Evolutionary conservation across 1,284 basidiomycete genomes (phyloP), one percentile per base, ranked within the genome.

Genomic region (Meira nashicola): DNA sequence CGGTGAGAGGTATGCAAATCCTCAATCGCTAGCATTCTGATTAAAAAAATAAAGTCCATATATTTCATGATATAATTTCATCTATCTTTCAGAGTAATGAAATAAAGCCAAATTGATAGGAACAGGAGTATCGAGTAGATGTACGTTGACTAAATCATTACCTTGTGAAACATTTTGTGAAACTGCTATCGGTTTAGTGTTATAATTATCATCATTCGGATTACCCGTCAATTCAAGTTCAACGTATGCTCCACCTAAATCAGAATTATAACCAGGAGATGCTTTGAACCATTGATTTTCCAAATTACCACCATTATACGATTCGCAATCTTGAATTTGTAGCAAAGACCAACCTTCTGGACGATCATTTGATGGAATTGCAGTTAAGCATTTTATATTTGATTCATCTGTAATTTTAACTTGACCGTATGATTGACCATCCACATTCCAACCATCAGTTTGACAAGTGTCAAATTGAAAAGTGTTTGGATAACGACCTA

Each of bases 1-100:
- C 10, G 66, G 68, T 9, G 52, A 58, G 0, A 50, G 68, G 39
- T 71, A 71, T 49, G 28, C 28, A 4, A 33, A 33, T 33, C 28
- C 28, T 33, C 28, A 33, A 33, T 33, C 28, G 28, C 28, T 33
- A 33, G 28, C 28, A 33, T 33, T 33, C 8, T 33, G 8, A 33
- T 33, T 8, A 33, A 33, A 8, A 4, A 33, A 8, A 8, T 33
- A 33, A 33, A 33, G 28, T 33, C 28, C 28, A 33, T 33, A 8
- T 3, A 33, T 4, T 33, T 33, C 28, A 33, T 4, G 28, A 33
- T 3, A 33, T 3, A 33, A n/a, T n/a, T n/a, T n/a, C n/a, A n/a
- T n/a, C n/a, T n/a, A n/a, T n/a, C n/a, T n/a, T n/a, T 33, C 28
- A 33, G 28, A 33, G 28, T 33, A 33, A 8, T 8, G 4, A 8